Conservation (phyloP, 495 filamentous ascomycete species). For the Trichocladium antarcticum region DNA sequence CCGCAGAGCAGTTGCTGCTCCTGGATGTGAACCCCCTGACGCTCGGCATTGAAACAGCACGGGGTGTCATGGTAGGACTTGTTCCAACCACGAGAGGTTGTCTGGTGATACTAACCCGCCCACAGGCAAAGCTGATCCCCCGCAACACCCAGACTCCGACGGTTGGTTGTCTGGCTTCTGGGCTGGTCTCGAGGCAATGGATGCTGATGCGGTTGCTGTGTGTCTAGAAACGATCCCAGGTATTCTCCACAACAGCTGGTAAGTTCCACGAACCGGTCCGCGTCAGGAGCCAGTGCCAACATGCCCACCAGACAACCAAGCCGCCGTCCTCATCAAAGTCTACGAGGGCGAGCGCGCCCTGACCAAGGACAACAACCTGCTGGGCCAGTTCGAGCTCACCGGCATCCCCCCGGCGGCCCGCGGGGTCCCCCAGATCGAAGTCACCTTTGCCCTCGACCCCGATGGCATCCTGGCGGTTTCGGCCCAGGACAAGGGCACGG, state of each 20-base stretch:
- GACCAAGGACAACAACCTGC: constrained; percentile 85
- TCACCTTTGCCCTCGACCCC: constrained; percentile 86
- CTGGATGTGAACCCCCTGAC: constrained; percentile 94
- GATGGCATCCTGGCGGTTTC: constrained; percentile 91
- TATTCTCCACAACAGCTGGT: constrained; percentile 77
- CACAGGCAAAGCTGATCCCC: constrained; percentile 69
- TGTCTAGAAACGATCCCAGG: constrained; percentile 62
- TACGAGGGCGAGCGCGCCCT: constrained; percentile 87
- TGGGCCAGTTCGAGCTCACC: constrained; percentile 91
- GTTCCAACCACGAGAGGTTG: not conserved
- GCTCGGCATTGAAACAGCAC: constrained; percentile 91
- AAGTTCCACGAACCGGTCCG: not conserved
- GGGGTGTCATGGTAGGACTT: constrained; percentile 59
- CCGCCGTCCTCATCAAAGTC: constrained; percentile 83
- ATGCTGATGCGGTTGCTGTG: not conserved
- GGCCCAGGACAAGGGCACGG: constrained; percentile 83
- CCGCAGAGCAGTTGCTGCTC: constrained; percentile 55
- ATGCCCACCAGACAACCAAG: constrained; percentile 63
- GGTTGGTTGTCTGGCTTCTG: constrained; percentile 1
- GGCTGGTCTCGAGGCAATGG: too few species aligned
- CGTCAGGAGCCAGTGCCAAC: not conserved
- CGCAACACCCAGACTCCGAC: constrained; percentile 86
- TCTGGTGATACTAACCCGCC: not conserved
- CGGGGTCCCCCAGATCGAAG: constrained; percentile 89
- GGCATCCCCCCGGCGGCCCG: constrained; percentile 82